Base-by-base conservation (phyloP, 345 rosid species). In the Citrus australasica region DNA sequence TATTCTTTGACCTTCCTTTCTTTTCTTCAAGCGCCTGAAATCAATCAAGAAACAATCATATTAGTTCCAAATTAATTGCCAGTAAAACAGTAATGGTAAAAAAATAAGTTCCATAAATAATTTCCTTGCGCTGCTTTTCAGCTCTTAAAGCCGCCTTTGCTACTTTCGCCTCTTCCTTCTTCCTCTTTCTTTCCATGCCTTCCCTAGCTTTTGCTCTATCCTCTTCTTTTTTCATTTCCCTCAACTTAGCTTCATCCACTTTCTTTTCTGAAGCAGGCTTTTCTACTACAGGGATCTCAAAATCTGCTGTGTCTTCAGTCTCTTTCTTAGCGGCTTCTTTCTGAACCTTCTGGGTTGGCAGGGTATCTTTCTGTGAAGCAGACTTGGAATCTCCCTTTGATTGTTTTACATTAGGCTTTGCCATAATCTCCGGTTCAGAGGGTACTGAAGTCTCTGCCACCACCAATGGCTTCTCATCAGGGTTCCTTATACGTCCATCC, bases 181-280 rank as follows among this genome's bases (percentile, higher is more conserved):
- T 97, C 89, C 90, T 97, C 91, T 97, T 97, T 86, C 99, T 90
- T 83, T 97, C 99, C 90, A 89, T 82, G 63, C 97, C 98, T 82
- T 84, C 95, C 86, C 90, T 94, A 73, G 95, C 92, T 88, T 94
- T 94, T 30, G 87, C 97, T 21, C 90, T 84, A 83, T 96, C 98
- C 88, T 91, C 97, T 76, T 91, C 96, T 84, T 94, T 90, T 86
- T 85, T 94, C 84, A 90, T 89, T 86, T 94, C 99, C 88, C 87
- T 97, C 85, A 89, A 67, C 82, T 91, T 90, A 76, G 86, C 92
- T 74, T 76, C 84, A 83, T 92, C 98, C 33, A 90, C 84, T 68
- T 79, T 81, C 69, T 85, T 78, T 32, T 76, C 81, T 2, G 76
- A 76, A 30, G 83, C 71, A 77, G 87, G 80, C 79, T 75, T 87